Evolutionary conservation across 1,284 basidiomycete genomes (phyloP), one percentile per base, ranked within the genome.

Genomic region (Pterula multifida): DNA sequence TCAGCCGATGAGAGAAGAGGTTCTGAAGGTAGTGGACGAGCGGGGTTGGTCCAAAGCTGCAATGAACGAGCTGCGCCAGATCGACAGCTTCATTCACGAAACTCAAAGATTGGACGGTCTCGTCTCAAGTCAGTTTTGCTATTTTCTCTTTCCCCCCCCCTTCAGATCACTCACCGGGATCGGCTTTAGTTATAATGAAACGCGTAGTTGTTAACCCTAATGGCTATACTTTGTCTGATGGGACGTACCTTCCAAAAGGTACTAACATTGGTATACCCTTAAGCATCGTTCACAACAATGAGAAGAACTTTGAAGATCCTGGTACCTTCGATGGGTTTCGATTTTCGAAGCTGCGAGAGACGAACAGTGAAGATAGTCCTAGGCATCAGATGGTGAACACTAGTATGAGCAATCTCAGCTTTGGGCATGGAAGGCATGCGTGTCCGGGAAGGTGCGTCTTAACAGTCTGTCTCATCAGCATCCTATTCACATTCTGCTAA

Each of bases 51-150:
- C 64, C 3, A 68, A 67, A 52, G 53, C 51, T 4, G 61, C 63
- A 2, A 55, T 71, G 52, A 55, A 55, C n/a, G 63, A 63, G 46
- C 61, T 70, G 63, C 55, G 53, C 49, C 63, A 65, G 50, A 46
- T 69, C 3, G 69, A 71, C 51, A 70, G 68, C 50, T 67, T 69
- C 54, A 39, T 71, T 50, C 62, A 63, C 36, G 65, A 68, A 52
- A 59, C 59, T 62, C 52, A 55, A 68, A 1, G 49, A 11, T n/a
- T 51, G n/a, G 17, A 60, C 63, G 51, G 35, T 56, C 55, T 45
- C 26, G 25, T 1, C 44, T 23, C 45, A 26, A 12, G 25, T 36
- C 3, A 15, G 21, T 36, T 47, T 15, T 47, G n/a, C 32, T 11
- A 36, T 23, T 6, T 47, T 51, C 26, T 32, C 26, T 22, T 21